Evolutionary conservation across 2,329 filamentous ascomycete species (phyloP), one percentile per base, ranked within the genome.

Genomic region (Pleoardoris graminearum): DNA sequence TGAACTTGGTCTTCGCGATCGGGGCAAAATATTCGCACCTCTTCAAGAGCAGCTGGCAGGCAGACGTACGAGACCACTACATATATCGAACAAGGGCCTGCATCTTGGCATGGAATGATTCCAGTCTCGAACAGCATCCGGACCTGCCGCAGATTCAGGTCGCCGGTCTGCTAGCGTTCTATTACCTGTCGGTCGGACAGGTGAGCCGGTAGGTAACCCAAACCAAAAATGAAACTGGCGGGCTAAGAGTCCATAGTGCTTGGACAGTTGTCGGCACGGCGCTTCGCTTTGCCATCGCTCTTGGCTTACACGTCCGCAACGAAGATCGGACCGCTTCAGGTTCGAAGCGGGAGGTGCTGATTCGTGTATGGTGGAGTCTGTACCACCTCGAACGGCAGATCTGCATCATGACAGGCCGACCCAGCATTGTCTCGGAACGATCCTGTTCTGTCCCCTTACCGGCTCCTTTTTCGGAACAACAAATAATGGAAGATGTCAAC

Each of bases 1-100:
- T 77, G 47, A 76, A 77, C 35, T 51, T 77, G 22, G 67, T 77
- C 1, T 75, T 77, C 49, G 75, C 75, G 3, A 73, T 77, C n/a
- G 75, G 69, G 4, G 69, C 75, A 32, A 70, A 69, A 48, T 69
- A 74, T 43, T 68, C 68, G n/a, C 64, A 72, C 47, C 63, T 74
- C 23, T 57, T 60, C n/a, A 60, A 69, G 38, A 63, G 63, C 5
- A 53, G 49, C 5, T 67, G 65, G 65, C 53, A 47, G 44, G 60
- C 46, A 3, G 62, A 67, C 16, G 61, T 66, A 17, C 57, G 53
- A 27, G 72, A 75, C 39, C 73, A 76, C 51, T 39, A 70, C 14
- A 49, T 73, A 6, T 77, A 76, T 50, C 74, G 75, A 48, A 65
- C 70, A 16, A 59, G 74, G n/a, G 75, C 74, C 25, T 59, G 69